These are phyloP conservation scores for Gastrolobium bilobum DNA, from an alignment of 306 rosid species.

Conservation along the genomic window DNA sequence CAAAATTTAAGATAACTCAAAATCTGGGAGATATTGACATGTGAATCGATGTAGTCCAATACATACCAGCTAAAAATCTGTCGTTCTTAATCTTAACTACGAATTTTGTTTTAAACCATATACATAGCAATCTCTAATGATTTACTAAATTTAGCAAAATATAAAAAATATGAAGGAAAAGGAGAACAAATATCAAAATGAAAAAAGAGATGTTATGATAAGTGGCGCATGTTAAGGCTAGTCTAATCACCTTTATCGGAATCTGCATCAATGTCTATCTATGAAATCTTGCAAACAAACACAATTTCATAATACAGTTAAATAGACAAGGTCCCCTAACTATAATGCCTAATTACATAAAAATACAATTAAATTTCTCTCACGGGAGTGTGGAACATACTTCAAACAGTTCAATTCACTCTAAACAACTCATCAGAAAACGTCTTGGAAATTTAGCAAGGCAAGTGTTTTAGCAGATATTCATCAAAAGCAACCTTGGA, in stretches of 20 bases:
- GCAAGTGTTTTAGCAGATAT: not conserved
- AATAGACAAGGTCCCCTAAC: not conserved
- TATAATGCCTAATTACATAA: not conserved
- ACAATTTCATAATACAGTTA: not conserved
- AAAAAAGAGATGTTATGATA: not conserved
- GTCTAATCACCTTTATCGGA: not conserved
- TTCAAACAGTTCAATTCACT: not conserved
- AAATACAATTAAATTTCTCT: not conserved
- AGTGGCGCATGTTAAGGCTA: not conserved
- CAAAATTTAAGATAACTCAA: not conserved
- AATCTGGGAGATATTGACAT: not conserved
- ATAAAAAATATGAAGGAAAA: not conserved
- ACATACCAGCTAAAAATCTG: not conserved
- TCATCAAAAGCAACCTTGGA: not conserved
- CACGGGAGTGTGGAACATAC: not conserved
- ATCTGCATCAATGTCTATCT: not conserved
- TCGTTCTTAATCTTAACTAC: not conserved
- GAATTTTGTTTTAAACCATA: not conserved
- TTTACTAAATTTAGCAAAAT: not conserved
- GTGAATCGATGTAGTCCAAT: not conserved
- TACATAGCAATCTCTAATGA: not conserved
- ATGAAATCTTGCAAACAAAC: conserved; percentile 1
- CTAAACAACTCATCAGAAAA: not conserved
- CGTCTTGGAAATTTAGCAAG: not conserved
- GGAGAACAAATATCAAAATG: not conserved